Evolutionary conservation across 1,284 basidiomycete species (phyloP), one percentile per base, ranked within the genome.

Genomic region (Microstroma glucosiphilum): DNA sequence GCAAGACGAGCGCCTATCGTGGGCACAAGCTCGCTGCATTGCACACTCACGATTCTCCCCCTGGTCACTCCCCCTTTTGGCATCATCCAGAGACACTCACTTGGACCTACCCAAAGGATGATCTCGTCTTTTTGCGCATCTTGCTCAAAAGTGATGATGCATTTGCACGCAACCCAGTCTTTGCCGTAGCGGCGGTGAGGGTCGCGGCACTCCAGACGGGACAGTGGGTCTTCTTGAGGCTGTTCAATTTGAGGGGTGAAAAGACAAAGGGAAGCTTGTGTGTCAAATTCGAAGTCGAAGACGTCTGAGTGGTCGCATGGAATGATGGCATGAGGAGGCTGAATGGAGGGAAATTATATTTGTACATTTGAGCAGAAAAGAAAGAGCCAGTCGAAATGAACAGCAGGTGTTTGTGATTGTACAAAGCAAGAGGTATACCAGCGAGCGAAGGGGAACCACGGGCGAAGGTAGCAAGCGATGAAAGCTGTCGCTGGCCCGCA

Each of bases 231-330:
- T 73, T 86, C 53, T 75, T 86, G 40, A 79, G 83, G 21, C 79
- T 87, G 79, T 73, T 87, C 60, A 81, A 85, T 70, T 79, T 80
- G 78, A 81, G 82, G 48, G 86, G 86, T 12, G 84, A 84, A 70
- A 80, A 83, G 68, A 83, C 82, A 1, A 62, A 68, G 46, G 65
- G 66, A 23, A 75, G 70, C 8, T 55, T 75, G 17, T 62, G 73
- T 23, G 51, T 54, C 21, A 54, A 54, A 21, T 54, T 54, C 13
- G 21, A 54, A 21, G 51, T 54, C 25, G 51, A 48, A 12, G 43
- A 48, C 21, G 6, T 48, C 17, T 48, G 43, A 48, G 30, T 37
- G 4, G 30, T 37, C 30, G 30, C 30, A 37, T 37, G 30, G 30
- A 9, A 9, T 37, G 30, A 37, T 37, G 9, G 30, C 9, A 3